Evolutionary conservation across 805 yeast species (phyloP).

Genomic region (Metahyphopichia silvanorum): DNA sequence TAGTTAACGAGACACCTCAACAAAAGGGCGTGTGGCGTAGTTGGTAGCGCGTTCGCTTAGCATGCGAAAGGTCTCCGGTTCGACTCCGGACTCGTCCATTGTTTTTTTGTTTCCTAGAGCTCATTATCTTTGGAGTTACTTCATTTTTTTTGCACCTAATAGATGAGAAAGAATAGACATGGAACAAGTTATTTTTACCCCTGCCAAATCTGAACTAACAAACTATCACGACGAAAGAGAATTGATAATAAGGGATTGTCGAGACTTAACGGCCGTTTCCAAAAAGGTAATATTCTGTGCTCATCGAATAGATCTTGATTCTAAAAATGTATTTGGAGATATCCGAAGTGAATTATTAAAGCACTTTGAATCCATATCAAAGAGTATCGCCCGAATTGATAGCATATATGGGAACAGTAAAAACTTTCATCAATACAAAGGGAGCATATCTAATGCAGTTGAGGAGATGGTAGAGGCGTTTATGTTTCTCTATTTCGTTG

Average conservation of each 20-base stretch:
- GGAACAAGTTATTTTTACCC: slow-evolving; percentile 18
- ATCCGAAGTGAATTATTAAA: slow-evolving; percentile 9
- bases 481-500: slow-evolving; percentile 17
- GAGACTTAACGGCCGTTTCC: slow-evolving; percentile 37
- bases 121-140: too few relatives aligned
- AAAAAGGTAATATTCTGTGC: slow-evolving; percentile 29
- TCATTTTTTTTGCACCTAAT: too few relatives aligned
- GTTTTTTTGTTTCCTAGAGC: too few relatives aligned
- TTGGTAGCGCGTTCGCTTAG: slow-evolving; percentile 38
- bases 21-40: slow-evolving; percentile 34
- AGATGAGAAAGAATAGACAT: too few relatives aligned
- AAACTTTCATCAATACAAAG: slow-evolving; percentile 11
- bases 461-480: slow-evolving; percentile 27
- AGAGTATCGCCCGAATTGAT: slow-evolving; percentile 5
- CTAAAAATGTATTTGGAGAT: not conserved
- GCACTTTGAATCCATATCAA: slow-evolving; percentile 10
- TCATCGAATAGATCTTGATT: slow-evolving; percentile 12
- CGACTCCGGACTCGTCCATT: slow-evolving; percentile 16
- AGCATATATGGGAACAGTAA: slow-evolving; percentile 8
- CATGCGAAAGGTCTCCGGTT: slow-evolving; percentile 37
- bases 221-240: slow-evolving; percentile 31
- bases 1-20: too few relatives aligned
- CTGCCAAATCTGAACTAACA: slow-evolving; percentile 17
- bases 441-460: slow-evolving; percentile 18
- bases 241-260: slow-evolving; percentile 26